Conservation (phyloP, 208 protist species). For the Wallacemonas rigidus region DNA sequence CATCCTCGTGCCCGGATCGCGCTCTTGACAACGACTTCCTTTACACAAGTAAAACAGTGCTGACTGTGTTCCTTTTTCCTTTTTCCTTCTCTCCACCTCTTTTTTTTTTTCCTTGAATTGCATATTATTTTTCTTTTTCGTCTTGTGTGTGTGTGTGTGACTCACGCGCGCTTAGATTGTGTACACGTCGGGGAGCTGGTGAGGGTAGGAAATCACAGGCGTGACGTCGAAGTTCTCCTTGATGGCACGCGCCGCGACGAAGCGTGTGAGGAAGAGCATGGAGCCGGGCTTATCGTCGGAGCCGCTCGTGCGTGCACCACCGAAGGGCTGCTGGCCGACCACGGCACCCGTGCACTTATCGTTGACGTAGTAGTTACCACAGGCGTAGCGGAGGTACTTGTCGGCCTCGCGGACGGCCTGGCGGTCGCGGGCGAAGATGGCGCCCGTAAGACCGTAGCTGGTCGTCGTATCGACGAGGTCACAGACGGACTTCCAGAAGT, state of each 20-base stretch:
- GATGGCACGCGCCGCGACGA: conserved; percentile 91
- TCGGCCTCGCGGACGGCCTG: conserved; percentile 63
- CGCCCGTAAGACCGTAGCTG: conserved; percentile 93
- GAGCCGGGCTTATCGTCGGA: conserved; percentile 98
- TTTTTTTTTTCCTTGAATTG: too few species aligned
- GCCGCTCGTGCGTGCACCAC: conserved; percentile 90
- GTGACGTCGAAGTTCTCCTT: conserved; percentile 96
- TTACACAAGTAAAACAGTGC: not conserved
- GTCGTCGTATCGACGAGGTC: conserved; percentile 87
- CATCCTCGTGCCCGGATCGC: too few species aligned
- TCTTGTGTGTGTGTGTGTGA: not conserved
- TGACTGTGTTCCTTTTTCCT: not conserved
- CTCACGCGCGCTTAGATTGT: conserved; percentile 31
- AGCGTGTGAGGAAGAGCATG: conserved; percentile 90
- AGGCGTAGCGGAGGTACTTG: conserved; percentile 75
- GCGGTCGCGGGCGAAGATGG: conserved; percentile 92
- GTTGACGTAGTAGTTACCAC: conserved; percentile 99
- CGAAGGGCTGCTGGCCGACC: conserved; percentile 98
- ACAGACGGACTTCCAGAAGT: conserved; percentile 87
- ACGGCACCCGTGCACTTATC: conserved; percentile 98
- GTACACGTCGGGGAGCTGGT: conserved; percentile 83
- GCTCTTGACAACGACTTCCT: too few species aligned
- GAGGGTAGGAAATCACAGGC: conserved; percentile 90
- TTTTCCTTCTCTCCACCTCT: too few species aligned
- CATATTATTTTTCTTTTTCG: not conserved